Evolutionary conservation across 805 yeast species (phyloP), one percentile per base, ranked within the genome.

Genomic region (Wickerhamiella australiensis): DNA sequence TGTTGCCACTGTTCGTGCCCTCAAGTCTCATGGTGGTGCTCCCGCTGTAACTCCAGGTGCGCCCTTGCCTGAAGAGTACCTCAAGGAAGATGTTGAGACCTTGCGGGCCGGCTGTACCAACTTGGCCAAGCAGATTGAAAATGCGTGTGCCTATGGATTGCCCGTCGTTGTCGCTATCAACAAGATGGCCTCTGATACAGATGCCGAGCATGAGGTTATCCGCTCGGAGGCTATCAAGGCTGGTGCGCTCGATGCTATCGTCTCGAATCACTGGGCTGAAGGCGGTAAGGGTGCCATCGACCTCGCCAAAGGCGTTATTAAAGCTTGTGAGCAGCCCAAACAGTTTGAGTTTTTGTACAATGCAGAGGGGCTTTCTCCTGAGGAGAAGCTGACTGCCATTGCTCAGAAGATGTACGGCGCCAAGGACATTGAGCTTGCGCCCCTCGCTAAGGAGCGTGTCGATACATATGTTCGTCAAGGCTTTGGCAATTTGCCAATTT

Each of bases 141-240:
- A 90, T 64, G 90, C 90, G 48, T 80, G 76, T 61, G 77, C 75
- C 59, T 90, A 82, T 65, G 90, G 94, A 54, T 78, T 85, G 44
- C 96, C 95, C 18, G 96, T 90, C 35, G 86, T 90, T 52, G 96
- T 90, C 54, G 96, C 96, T 36, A 84, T 90, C 67, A 90, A 90
- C 73, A 77, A 78, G 63, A 84, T 90, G 72, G 80, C 78, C 56
- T 73, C 88, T 22, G 97, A 90, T 64, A 74, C 94, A 41, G 78
- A 68, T 20, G 81, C 78, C 40, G 97, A 90, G 70, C 79, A 85
- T 57, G 82, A 76, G 49, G 77, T 81, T 36, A 85, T 90, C 57
- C 83, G 79, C 61, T 75, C 78, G 60, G 88, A 84, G 56, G 83
- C 97, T 7, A 59, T 82, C 45, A 76, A 76, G 60, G 95, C 96